These are phyloP conservation scores for Handroanthus guayacan DNA, from an alignment of 257 asterid genomes.

Conservation along the genomic window DNA sequence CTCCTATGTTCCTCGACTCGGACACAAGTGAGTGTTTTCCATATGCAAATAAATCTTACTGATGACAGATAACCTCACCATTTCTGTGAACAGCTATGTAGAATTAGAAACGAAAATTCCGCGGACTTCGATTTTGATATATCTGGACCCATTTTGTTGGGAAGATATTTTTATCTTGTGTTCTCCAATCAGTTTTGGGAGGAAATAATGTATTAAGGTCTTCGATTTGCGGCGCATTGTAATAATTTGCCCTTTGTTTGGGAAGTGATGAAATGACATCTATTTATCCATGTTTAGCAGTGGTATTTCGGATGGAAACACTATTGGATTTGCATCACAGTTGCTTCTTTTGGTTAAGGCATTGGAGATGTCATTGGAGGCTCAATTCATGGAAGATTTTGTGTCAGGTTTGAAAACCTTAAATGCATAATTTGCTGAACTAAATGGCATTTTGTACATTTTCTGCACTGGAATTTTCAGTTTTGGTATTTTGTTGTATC, in stretches of 20 bases:
- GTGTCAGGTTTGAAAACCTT: slow-evolving; percentile 61
- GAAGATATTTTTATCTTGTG: background rate
- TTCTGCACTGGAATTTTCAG: slow-evolving; percentile 9
- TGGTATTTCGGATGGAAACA: slow-evolving; percentile 48
- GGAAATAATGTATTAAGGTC: background rate
- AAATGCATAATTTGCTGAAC: background rate
- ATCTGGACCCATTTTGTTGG: background rate
- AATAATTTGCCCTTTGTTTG: background rate
- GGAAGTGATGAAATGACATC: slow-evolving; percentile 7
- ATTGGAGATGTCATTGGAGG: slow-evolving; percentile 59
- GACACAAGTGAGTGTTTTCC: background rate
- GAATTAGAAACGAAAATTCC: background rate
- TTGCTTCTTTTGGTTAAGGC: slow-evolving; percentile 64
- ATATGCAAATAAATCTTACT: background rate
- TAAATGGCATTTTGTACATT: background rate
- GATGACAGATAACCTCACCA: background rate
- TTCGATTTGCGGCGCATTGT: background rate
- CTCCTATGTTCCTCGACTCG: background rate
- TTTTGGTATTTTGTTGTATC: background rate
- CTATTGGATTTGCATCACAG: slow-evolving; percentile 73
- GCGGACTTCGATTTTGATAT: background rate
- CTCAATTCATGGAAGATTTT: slow-evolving; percentile 73
- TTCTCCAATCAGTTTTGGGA: slow-evolving; percentile 5
- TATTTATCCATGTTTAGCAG: slow-evolving; percentile 47
- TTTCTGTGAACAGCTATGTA: background rate